Percentiles rank a stretch among this genome's conserved stretches.
Evolutionary conservation across 192 early-diverging fungal species (phyloP).

Genomic region (Backusella morwellensis): DNA sequence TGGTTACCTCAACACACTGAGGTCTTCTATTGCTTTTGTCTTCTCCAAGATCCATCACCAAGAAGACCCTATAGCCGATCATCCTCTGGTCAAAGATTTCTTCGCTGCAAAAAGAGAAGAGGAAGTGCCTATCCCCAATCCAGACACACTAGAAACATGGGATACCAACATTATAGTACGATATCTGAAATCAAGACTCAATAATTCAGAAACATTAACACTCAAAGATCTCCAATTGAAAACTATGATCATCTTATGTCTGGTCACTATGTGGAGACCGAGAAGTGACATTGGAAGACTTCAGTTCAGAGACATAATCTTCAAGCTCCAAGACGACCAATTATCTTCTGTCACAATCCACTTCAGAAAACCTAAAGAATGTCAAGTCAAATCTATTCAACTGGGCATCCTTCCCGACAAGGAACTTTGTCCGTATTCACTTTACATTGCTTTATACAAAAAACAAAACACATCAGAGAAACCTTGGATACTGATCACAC

Average conservation of each 20-base stretch:
- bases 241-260: not conserved
- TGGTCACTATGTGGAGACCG: not conserved
- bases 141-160: not conserved
- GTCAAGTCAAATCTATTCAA: not conserved
- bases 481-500: not conserved
- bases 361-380: not conserved
- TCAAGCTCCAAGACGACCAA: not conserved
- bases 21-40: not conserved
- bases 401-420: not conserved
- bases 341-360: not conserved
- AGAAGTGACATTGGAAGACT: not conserved
- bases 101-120: not conserved
- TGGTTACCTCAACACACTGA: not conserved
- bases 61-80: not conserved
- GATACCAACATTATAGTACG: not conserved
- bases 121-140: not conserved
- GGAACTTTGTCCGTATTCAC: not conserved
- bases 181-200: not conserved
- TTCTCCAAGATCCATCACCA: not conserved
- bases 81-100: not conserved
- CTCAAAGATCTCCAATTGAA: not conserved
- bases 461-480: not conserved
- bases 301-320: not conserved
- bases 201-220: not conserved
- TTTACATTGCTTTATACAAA: not conserved